Percentiles rank a stretch among this genome's conserved stretches.
phyloP scores from a whole-genome alignment of 2,329 filamentous ascomycete species.

The Macrophomina pseudophaseolina region DNA sequence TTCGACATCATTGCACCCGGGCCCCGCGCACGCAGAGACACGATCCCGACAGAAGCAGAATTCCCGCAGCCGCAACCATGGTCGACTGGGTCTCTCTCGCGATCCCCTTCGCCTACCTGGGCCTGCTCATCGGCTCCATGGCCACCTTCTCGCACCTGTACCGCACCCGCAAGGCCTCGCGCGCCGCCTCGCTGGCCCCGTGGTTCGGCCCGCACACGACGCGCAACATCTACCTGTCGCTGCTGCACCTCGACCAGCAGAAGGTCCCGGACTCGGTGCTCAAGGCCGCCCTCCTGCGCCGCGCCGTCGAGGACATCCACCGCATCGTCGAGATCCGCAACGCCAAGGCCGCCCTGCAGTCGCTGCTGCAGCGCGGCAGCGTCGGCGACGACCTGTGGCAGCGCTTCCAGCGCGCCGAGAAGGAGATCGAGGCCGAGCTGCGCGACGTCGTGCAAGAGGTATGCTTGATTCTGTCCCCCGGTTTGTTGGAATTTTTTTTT shows the following conservation, averaged over 20 bases:
- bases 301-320: slow-evolving; percentile 91
- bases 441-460: slow-evolving; percentile 94
- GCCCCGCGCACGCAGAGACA: background rate
- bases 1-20: background rate
- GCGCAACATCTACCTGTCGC: slow-evolving; percentile 91
- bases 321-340: slow-evolving; percentile 87
- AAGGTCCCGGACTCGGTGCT: slow-evolving; percentile 82
- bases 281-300: slow-evolving; percentile 83
- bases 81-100: slow-evolving; percentile 83
- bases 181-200: slow-evolving; percentile 83
- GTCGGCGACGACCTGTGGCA: slow-evolving; percentile 97
- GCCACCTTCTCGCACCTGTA: slow-evolving; percentile 93
- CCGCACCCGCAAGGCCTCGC: slow-evolving; percentile 81
- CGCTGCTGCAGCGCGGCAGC: slow-evolving; percentile 84
- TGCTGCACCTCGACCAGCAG: slow-evolving; percentile 77
- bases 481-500: background rate
- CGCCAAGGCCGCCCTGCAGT: slow-evolving; percentile 84
- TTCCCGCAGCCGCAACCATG: slow-evolving; percentile 42
- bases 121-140: slow-evolving; percentile 84
- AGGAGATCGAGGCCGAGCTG: slow-evolving; percentile 96
- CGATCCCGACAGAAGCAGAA: background rate
- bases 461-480: slow-evolving; percentile 34
- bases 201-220: slow-evolving; percentile 94
- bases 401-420: slow-evolving; percentile 87
- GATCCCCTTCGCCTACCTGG: slow-evolving; percentile 87